Evolutionary conservation across 164 flowering plant genomes (phyloP).

Genomic region (Vitis cinerea): DNA sequence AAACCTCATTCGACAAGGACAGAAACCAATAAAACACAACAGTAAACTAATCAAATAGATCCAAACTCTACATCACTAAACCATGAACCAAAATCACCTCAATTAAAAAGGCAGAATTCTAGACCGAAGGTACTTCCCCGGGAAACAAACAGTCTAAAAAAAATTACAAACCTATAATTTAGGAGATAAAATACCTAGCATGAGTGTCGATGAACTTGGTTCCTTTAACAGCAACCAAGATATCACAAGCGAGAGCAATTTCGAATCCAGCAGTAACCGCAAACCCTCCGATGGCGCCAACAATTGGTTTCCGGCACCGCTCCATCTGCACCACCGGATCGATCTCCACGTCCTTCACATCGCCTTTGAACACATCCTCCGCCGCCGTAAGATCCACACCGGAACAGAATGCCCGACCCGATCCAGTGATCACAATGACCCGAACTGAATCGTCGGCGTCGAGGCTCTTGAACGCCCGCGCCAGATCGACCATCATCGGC

Average conservation of each 20-base stretch:
- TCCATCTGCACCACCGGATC: constrained; percentile 90
- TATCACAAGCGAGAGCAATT: constrained; percentile 84
- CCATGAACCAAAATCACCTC: too few species aligned
- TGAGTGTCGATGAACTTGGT: constrained; percentile 90
- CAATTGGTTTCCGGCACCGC: constrained; percentile 72
- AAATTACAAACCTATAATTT: background rate
- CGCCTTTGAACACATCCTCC: constrained; percentile 91
- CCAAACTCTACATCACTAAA: too few species aligned
- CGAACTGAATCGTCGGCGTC: constrained; percentile 61
- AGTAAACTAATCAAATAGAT: too few species aligned
- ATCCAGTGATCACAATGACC: constrained; percentile 69
- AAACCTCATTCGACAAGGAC: too few species aligned
- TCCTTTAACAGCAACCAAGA: constrained; percentile 67
- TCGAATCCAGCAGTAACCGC: constrained; percentile 97
- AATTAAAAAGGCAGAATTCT: too few species aligned
- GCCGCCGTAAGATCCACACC: constrained; percentile 90
- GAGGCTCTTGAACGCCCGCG: constrained; percentile 55
- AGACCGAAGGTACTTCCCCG: too few species aligned
- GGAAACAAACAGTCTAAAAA: background rate
- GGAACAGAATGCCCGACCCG: constrained; percentile 86
- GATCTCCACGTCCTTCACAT: constrained; percentile 68
- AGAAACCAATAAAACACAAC: too few species aligned
- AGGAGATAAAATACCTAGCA: constrained; percentile 45
- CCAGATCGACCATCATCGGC: constrained; percentile 68
- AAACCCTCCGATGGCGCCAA: constrained; percentile 81